Percentiles rank a stretch among this genome's conserved stretches.
These are phyloP conservation scores for Botrytis pseudocinerea DNA, from an alignment of 2,329 filamentous ascomycete genomes.

Conservation along the genomic window DNA sequence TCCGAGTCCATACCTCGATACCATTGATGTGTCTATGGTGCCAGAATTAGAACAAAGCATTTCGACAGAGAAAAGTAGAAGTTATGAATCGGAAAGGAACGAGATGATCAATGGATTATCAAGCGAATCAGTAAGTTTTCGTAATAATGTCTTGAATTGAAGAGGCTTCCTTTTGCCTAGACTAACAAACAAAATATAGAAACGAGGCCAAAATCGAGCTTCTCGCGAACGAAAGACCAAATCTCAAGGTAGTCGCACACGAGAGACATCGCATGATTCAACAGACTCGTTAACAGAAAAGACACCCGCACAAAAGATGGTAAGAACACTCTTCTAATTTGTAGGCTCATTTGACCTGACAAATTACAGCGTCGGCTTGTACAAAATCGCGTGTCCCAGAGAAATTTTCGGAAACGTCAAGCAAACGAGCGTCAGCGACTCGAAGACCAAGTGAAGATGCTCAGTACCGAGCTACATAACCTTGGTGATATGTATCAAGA, in stretches of 20 bases:
- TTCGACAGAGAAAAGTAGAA: constrained; percentile 3
- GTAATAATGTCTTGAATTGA: not conserved
- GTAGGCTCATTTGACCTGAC: not conserved
- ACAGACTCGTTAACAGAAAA: constrained; percentile 20
- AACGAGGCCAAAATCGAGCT: constrained; percentile 12
- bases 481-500: constrained; percentile 21
- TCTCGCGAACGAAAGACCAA: constrained; percentile 13
- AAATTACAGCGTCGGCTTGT: constrained; percentile 20
- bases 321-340: not conserved
- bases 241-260: constrained; percentile 20
- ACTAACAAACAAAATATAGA: constrained; percentile 7
- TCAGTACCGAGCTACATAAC: constrained; percentile 20
- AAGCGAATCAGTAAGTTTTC: not conserved
- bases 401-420: constrained; percentile 25
- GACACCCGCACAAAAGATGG: constrained; percentile 24
- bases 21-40: constrained; percentile 8
- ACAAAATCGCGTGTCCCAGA: constrained; percentile 23
- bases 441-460: constrained; percentile 23
- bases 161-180: not conserved
- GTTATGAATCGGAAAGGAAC: constrained; percentile 12
- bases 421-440: constrained; percentile 22
- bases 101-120: constrained; percentile 11
- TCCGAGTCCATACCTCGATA: constrained; percentile 16
- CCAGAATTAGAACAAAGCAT: constrained; percentile 15
- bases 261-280: constrained; percentile 26